Evolutionary conservation across 495 filamentous ascomycete species (phyloP), one percentile per base, ranked within the genome.

Genomic region (Trichoderma virens): DNA sequence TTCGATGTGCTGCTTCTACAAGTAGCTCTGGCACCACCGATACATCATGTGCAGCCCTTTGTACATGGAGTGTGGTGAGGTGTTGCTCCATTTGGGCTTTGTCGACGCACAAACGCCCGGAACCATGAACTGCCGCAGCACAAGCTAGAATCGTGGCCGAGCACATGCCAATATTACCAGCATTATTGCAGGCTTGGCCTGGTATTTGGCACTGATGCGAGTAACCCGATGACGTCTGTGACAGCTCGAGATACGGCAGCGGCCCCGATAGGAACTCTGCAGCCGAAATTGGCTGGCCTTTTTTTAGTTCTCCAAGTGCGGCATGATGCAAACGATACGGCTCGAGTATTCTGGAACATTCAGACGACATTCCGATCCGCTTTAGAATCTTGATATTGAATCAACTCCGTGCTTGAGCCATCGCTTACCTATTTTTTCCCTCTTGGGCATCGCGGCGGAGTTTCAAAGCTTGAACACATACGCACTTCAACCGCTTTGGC

Each of bases 201-300:
- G n/a, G n/a, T n/a, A n/a, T n/a, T n/a, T n/a, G 34, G 34, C 13
- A 35, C 34, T 35, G 34, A 35, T n/a, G n/a, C 14, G 41, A 47
- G n/a, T 23, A 47, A 47, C 27, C 14, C 51, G 51, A 56, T 56
- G 51, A 56, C 51, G 51, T 56, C 25, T 56, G 25, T 56, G 51
- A 56, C 25, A 30, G 43, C 43, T 47, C 20, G n/a, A 20, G 4
- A n/a, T 9, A 20, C n/a, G 43, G 25, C 25, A 56, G 4, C 14
- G 51, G 9, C 51, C 27, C 51, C 23, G 51, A 56, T 30, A 28
- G 51, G 51, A 25, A 56, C 13, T 9, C 34, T 28, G 25, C 51
- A 28, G 27, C 51, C 51, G 51, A 56, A 56, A 56, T 56, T 28
- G 25, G 16, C 13, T 18, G 51, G 13, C 9, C 51, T 56, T 56